phyloP scores from a whole-genome alignment of 345 rosid species.

The Barbarea vulgaris region DNA sequence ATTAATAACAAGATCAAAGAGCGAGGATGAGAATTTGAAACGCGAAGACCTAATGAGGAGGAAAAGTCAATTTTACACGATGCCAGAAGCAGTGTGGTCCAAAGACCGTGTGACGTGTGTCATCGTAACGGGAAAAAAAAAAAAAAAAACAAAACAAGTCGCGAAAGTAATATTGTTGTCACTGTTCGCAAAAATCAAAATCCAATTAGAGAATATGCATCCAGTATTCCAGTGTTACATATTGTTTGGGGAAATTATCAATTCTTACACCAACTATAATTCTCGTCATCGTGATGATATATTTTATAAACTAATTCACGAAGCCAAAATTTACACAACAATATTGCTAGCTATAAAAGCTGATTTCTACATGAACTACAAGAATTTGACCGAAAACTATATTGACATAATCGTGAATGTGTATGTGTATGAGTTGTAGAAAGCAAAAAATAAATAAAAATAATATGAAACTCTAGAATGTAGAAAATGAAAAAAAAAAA shows the following conservation, averaged over 20 bases:
- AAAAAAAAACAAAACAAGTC: no score
- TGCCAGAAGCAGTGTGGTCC: not conserved
- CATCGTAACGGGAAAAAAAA: no score
- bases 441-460: not conserved
- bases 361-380: not conserved
- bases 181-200: no score
- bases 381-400: not conserved
- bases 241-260: no score
- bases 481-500: no score
- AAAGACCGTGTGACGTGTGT: not conserved
- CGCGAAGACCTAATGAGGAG: not conserved
- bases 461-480: no score
- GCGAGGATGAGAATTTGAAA: not conserved
- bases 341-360: not conserved
- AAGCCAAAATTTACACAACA: not conserved
- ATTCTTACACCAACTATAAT: not conserved
- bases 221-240: not conserved
- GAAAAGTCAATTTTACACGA: not conserved
- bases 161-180: not conserved
- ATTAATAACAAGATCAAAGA: not conserved
- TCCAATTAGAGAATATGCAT: no score
- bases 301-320: not conserved
- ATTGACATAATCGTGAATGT: not conserved
- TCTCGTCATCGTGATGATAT: not conserved
- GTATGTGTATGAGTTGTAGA: not conserved